These are phyloP conservation scores for Phytomonas serpens DNA, from an alignment of 208 protist genomes.

Conservation along the genomic window DNA sequence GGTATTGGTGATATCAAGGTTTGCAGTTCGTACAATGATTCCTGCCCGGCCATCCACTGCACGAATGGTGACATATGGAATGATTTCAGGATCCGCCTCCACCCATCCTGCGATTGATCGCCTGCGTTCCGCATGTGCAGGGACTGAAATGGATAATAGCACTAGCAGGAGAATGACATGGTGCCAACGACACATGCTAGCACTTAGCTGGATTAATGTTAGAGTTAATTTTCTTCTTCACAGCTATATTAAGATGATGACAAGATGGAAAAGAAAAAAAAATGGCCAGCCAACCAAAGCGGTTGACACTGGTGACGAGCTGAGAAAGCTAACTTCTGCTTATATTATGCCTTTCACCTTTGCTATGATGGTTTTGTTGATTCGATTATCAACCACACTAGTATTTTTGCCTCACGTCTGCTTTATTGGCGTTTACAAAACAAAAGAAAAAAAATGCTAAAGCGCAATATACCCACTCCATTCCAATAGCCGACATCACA, in stretches of 20 bases:
- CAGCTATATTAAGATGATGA: neutral
- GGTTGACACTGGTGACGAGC: neutral
- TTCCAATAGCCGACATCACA: neutral
- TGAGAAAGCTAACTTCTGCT: neutral
- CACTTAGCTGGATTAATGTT: neutral
- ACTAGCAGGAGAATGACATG: neutral
- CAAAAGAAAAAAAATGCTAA: neutral
- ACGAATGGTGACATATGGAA: constrained; percentile 48
- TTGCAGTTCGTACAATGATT: constrained; percentile 39
- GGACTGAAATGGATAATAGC: neutral
- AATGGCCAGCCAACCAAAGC: neutral
- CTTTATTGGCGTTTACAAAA: neutral
- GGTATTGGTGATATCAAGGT: constrained; percentile 44
- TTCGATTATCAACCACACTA: neutral
- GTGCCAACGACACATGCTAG: neutral
- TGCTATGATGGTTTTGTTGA: neutral
- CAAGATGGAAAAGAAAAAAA: neutral
- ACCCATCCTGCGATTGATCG: constrained; percentile 47
- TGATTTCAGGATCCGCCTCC: constrained; percentile 21
- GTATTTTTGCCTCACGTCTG: neutral
- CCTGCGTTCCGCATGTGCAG: neutral
- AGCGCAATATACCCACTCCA: neutral
- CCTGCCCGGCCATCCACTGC: constrained; percentile 45
- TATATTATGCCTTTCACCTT: neutral
- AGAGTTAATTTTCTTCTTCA: neutral